These are phyloP conservation scores for Stenogyne calaminthoides DNA, from an alignment of 305 asterid genomes.

Conservation along the genomic window DNA sequence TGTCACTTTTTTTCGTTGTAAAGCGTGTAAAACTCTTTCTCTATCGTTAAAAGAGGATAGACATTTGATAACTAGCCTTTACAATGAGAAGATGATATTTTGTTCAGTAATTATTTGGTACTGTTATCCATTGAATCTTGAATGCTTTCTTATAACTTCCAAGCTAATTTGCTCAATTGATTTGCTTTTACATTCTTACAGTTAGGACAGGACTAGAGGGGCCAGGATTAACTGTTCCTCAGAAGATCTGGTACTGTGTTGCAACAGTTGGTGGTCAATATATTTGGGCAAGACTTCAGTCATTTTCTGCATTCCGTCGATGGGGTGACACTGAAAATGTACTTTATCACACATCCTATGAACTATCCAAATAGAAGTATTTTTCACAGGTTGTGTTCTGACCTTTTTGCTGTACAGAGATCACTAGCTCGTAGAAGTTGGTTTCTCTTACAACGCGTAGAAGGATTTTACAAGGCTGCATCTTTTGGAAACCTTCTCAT, in stretches of 20 bases:
- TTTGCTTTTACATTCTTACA: conserved; percentile 33
- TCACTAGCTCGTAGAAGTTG: conserved; percentile 80
- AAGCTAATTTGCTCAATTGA: conserved; percentile 15
- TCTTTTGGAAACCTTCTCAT: conserved; percentile 87
- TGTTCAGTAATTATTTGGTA: background rate
- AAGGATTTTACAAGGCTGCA: conserved; percentile 88
- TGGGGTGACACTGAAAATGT: conserved; percentile 83
- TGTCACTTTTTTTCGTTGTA: background rate
- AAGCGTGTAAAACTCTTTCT: background rate
- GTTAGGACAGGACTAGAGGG: conserved; percentile 86
- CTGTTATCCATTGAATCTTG: background rate
- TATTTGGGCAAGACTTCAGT: conserved; percentile 87
- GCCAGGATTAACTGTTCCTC: conserved; percentile 82
- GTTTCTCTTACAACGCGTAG: conserved; percentile 77
- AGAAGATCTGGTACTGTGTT: conserved; percentile 88
- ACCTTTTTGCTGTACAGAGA: conserved; percentile 51
- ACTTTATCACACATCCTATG: background rate
- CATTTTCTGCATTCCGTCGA: conserved; percentile 96
- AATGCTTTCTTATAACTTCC: background rate
- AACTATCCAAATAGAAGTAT: conserved; percentile 15
- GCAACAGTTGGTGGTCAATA: conserved; percentile 96
- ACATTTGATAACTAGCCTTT: background rate
- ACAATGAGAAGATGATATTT: background rate
- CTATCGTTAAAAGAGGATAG: background rate
- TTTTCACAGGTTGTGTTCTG: background rate